Evolutionary conservation across 495 filamentous ascomycete species (phyloP), one percentile per base, ranked within the genome.

Genomic region (Elasticomyces elasticus): DNA sequence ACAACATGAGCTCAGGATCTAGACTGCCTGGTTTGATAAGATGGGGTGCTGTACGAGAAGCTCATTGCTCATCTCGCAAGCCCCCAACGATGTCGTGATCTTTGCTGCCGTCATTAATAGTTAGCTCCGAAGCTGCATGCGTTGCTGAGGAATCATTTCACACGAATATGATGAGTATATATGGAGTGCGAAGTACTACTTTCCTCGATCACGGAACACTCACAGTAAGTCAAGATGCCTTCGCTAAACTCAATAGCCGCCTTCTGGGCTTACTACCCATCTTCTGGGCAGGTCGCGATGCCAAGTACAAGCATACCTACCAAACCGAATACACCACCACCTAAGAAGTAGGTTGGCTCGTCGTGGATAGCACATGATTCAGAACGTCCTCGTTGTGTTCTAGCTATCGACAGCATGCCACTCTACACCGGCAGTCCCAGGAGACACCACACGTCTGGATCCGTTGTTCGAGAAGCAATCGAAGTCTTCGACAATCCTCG

Each of bases 241-340:
- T 40, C 48, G 7, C 17, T 40, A 11, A 17, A 40, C 25, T 22
- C n/a, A 2, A 40, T 51, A 19, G 48, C 48, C n/a, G 2, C 48
- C 4, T 38, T 37, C 33, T 51, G 48, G 48, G 19, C 30, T 23
- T 51, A 37, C 48, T 27, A n/a, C 19, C 48, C 48, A 19, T 51
- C 48, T 3, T 51, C 48, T 12, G 48, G 48, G 11, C 48, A 51
- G 19, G 24, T 51, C 33, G 26, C 28, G 5, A 51, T 51, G 2
- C 48, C 48, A 23, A 49, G 5, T 7, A 45, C 42, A 3, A 45
- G 12, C 2, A 15, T 2, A 45, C 5, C 42, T 7, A 6, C 42
- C 24, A 26, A 23, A 23, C 20, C 42, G 19, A 15, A 5, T 24
- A 2, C 45, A 30, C 12, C 48, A 25, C 2, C 48, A 40, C n/a